Conservation (phyloP, 2,329 filamentous ascomycete genomes). For the Karstenula rhodostoma region DNA sequence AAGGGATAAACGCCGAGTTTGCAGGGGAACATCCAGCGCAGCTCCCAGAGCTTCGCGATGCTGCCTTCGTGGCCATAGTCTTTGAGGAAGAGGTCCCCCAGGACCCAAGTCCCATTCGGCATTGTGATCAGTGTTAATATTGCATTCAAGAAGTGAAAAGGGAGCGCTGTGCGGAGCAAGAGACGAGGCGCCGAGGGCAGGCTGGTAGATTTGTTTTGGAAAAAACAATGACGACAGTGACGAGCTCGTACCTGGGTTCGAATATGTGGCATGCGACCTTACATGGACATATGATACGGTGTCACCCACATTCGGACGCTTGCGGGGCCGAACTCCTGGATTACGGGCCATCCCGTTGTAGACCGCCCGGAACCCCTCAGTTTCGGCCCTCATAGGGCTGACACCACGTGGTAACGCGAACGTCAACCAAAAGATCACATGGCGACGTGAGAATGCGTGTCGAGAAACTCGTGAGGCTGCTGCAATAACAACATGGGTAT, state of each 20-base stretch:
- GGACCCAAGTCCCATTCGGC: conserved; percentile 43
- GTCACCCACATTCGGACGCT: conserved; percentile 21
- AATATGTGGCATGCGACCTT: background rate
- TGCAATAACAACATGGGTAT: background rate
- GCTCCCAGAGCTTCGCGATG: conserved; percentile 44
- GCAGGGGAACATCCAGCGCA: conserved; percentile 46
- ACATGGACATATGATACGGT: conserved; percentile 12
- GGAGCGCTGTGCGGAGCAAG: background rate
- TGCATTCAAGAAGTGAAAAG: background rate
- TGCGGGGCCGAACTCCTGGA: conserved; percentile 32
- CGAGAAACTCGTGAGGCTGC: background rate
- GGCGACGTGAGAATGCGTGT: background rate
- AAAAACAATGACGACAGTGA: background rate
- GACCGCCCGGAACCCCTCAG: conserved; percentile 30
- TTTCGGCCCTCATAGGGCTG: background rate
- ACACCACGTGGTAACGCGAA: background rate
- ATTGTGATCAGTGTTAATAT: conserved; percentile 19
- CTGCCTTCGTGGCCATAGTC: conserved; percentile 47
- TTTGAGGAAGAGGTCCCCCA: conserved; percentile 47
- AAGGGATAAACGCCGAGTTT: conserved; percentile 70
- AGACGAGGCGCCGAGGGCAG: background rate
- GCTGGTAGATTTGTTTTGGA: background rate
- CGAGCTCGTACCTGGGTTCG: background rate
- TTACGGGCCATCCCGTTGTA: conserved; percentile 13
- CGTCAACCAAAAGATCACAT: background rate